phyloP scores from a whole-genome alignment of 140 eudicot genomes.

The Anethum foeniculum region DNA sequence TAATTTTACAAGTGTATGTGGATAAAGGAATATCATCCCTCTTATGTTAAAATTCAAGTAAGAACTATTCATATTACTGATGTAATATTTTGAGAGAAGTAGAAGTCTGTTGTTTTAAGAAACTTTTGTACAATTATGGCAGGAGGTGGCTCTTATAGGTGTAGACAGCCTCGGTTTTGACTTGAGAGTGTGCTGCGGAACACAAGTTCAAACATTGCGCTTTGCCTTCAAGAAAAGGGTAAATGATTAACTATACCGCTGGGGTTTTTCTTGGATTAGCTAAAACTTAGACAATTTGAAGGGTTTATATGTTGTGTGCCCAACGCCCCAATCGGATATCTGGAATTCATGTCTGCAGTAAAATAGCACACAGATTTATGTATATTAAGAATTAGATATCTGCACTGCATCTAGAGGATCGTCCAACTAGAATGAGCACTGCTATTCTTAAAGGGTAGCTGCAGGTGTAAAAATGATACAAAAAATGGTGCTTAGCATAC shows the following conservation, averaged over 20 bases:
- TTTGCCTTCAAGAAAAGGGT: conserved; percentile 82
- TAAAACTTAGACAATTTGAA: not conserved
- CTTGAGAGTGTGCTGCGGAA: conserved; percentile 86
- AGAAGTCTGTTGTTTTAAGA: not conserved
- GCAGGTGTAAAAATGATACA: not conserved
- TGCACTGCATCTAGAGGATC: not conserved
- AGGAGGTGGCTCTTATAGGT: conserved; percentile 91
- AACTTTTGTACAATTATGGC: conserved; percentile 16
- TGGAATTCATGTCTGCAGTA: not conserved
- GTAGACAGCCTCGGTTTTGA: conserved; percentile 93
- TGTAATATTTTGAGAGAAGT: not conserved
- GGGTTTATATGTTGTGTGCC: not conserved
- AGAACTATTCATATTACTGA: not conserved
- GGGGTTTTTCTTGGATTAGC: not conserved
- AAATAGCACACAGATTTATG: not conserved
- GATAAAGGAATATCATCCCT: not conserved
- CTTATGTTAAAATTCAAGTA: not conserved
- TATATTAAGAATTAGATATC: not conserved
- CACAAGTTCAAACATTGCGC: conserved; percentile 90
- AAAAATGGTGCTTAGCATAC: not conserved
- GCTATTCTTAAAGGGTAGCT: not conserved
- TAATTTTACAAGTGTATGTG: not conserved
- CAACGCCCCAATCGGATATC: not conserved
- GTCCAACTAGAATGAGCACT: not conserved
- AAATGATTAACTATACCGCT: not conserved